A percentile compares a stretch with the other conserved stretches of the same genome.
phyloP scores from a whole-genome alignment of 2,329 filamentous ascomycete genomes.

The Trichoderma guizhouense region DNA sequence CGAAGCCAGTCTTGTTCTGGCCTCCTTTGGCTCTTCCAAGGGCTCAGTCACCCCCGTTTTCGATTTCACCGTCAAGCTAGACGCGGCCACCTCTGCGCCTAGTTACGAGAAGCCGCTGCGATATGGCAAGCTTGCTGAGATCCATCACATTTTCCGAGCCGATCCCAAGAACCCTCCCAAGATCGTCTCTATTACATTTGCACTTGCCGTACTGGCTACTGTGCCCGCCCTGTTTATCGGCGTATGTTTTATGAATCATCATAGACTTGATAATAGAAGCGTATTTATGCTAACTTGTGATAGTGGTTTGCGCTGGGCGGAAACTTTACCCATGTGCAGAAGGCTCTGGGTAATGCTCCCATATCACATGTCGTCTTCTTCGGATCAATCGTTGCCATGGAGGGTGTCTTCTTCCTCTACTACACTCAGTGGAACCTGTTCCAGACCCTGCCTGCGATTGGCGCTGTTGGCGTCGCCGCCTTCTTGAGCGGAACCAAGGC shows the following conservation, averaged over 20 bases:
- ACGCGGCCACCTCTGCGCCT: conserved; percentile 58
- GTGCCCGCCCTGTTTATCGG: conserved; percentile 69
- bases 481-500: conserved; percentile 88
- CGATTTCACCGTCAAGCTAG: conserved; percentile 63
- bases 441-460: conserved; percentile 74
- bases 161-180: conserved; percentile 79
- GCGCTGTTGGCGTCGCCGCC: conserved; percentile 64
- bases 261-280: not conserved
- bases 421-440: conserved; percentile 91
- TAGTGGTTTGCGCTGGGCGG: conserved; percentile 81
- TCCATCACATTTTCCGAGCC: conserved; percentile 83
- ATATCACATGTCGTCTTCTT: conserved; percentile 82
- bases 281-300: conserved; percentile 24
- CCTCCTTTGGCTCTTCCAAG: conserved; percentile 73
- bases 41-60: conserved; percentile 70
- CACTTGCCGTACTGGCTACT: conserved; percentile 66
- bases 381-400: conserved; percentile 80
- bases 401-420: conserved; percentile 91
- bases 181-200: conserved; percentile 75
- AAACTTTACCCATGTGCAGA: conserved; percentile 73
- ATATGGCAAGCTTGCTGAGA: conserved; percentile 80
- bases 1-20: conserved; percentile 77
- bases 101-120: conserved; percentile 67
- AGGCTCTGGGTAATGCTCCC: conserved; percentile 73
- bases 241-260: conserved; percentile 40